Conservation (phyloP, 78 protist genomes). For the Reticulomyxa filosa region DNA sequence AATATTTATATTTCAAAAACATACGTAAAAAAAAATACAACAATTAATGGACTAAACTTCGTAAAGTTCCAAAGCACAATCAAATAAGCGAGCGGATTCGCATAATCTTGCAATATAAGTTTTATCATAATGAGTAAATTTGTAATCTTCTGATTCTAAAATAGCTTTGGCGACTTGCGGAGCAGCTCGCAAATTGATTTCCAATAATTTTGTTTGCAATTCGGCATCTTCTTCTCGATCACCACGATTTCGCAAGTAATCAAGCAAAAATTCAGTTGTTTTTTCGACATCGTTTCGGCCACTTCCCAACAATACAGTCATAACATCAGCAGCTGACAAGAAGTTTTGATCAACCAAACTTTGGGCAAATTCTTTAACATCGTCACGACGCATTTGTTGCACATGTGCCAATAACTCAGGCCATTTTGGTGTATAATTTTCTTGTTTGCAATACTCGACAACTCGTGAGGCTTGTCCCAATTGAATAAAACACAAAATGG, state of each 20-base stretch:
- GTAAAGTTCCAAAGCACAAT: slow-evolving; percentile 91
- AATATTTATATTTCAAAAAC: too few species aligned
- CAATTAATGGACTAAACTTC: too few species aligned
- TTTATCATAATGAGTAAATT: slow-evolving; percentile 79
- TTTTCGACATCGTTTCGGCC: slow-evolving; percentile 51
- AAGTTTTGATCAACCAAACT: slow-evolving; percentile 44
- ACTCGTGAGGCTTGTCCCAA: slow-evolving; percentile 34
- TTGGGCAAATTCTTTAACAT: slow-evolving; percentile 63
- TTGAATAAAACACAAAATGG: slow-evolving; percentile 63
- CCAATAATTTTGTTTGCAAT: slow-evolving; percentile 88
- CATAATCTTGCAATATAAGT: slow-evolving; percentile 71
- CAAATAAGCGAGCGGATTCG: slow-evolving; percentile 79
- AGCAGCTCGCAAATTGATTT: slow-evolving; percentile 64
- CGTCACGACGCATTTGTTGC: slow-evolving; percentile 46
- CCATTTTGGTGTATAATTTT: slow-evolving; percentile 43
- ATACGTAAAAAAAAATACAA: too few species aligned
- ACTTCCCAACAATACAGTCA: slow-evolving; percentile 30
- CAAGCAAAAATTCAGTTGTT: slow-evolving; percentile 73
- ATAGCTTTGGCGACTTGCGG: slow-evolving; percentile 91
- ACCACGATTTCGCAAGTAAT: slow-evolving; percentile 51
- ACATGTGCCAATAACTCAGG: slow-evolving; percentile 29
- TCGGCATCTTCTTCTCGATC: slow-evolving; percentile 46
- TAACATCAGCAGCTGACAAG: slow-evolving; percentile 56
- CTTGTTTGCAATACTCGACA: slow-evolving; percentile 60
- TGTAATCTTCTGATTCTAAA: slow-evolving; percentile 41